These are phyloP conservation scores for Rhytidhysteron rufulum DNA, from an alignment of 2,329 filamentous ascomycete genomes.

Conservation along the genomic window DNA sequence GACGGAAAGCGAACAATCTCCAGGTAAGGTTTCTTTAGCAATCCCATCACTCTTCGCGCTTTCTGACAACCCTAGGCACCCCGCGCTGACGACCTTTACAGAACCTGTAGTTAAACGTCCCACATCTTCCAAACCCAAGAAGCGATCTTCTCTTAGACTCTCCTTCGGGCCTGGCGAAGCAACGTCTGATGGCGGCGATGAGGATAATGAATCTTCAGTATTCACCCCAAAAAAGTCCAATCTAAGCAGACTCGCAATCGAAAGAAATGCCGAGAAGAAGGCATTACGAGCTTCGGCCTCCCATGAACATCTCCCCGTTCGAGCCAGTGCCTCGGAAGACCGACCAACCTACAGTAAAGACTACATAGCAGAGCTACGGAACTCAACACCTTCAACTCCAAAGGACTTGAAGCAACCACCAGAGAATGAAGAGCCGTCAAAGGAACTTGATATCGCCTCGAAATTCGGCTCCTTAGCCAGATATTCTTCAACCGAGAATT, in stretches of 20 bases:
- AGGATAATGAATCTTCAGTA: constrained; percentile 47
- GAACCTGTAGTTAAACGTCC: constrained; percentile 54
- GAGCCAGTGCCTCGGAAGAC: constrained; percentile 54
- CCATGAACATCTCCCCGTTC: constrained; percentile 47
- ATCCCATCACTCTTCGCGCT: constrained; percentile 9
- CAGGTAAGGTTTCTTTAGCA: constrained; percentile 38
- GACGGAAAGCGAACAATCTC: constrained; percentile 20
- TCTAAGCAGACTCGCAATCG: constrained; percentile 60
- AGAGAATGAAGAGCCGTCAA: constrained; percentile 44
- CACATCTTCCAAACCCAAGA: constrained; percentile 52
- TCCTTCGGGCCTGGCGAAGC: constrained; percentile 68
- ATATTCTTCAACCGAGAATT: constrained; percentile 20
- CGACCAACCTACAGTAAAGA: constrained; percentile 81
- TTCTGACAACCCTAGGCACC: constrained; percentile 33
- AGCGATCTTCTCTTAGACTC: constrained; percentile 70
- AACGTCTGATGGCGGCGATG: constrained; percentile 52
- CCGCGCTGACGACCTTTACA: constrained; percentile 43
- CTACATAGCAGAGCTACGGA: constrained; percentile 79
- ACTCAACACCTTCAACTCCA: constrained; percentile 79
- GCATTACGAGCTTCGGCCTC: constrained; percentile 43
- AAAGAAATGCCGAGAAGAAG: constrained; percentile 64
- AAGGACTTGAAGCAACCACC: constrained; percentile 50
- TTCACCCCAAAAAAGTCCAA: constrained; percentile 61
- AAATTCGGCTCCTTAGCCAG: constrained; percentile 55
- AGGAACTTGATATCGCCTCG: constrained; percentile 43